Base-by-base conservation (phyloP, 768 basidiomycete genomes). In the Suillus fuscotomentosus region DNA sequence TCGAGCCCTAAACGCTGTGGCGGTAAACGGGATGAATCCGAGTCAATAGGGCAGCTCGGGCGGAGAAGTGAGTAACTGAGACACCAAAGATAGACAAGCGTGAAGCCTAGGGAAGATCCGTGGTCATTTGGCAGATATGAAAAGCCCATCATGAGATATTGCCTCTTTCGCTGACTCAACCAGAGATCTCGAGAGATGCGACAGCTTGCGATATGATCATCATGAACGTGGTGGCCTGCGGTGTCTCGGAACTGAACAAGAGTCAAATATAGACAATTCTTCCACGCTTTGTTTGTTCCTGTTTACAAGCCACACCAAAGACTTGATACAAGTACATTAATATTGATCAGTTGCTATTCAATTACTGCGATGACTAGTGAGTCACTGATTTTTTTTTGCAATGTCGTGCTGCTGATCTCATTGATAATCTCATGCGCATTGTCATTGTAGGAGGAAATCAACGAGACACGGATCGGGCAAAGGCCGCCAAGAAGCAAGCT, bases 401-500 rank as follows among this genome's bases (percentile, higher is more conserved):
- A 27, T 41, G 2, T 14, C 34, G 17, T 8, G 24, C 39, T 38
- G 55, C 14, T 17, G 31, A 27, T 41, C 11, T 31, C 41, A 15
- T 59, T 70, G 65, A 74, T 73, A n/a, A 56, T 22, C 15, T 41
- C 31, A 20, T 42, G 51, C 10, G n/a, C 64, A 17, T 24, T 66
- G 67, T 70, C 31, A 31, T 31, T 31, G 31, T 38, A 93, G 92
- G 92, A 71, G 92, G 92, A 69, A 92, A 94, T 73, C 91, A 93
- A 75, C 85, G 92, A 60, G 92, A 94, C 8, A 82, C 78, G 75
- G 92, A 89, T 75, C 90, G 92, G 68, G 76, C 78, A 24, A 88
- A 86, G 73, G 87, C 89, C 15, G 86, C 87, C 79, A 94, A 94
- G 80, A 92, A 91, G 77, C 76, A 79, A 15, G 83, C 83, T 1